These are phyloP conservation scores for Amanita fuliginea DNA, from an alignment of 768 basidiomycete genomes.

Conservation along the genomic window DNA sequence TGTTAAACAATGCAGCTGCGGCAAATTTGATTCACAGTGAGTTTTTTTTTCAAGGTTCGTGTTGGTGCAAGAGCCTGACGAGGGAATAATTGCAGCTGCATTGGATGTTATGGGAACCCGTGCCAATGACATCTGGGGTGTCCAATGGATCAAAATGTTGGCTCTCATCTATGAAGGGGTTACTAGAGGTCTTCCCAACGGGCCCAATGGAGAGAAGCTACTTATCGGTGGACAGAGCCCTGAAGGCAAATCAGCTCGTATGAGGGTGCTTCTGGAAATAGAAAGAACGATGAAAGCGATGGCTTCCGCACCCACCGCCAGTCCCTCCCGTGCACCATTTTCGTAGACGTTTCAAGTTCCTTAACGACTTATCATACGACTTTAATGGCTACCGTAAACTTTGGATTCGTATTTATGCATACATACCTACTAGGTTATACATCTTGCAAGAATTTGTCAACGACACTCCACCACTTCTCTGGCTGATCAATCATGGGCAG, in stretches of 20 bases:
- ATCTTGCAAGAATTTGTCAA: slow-evolving; percentile 16
- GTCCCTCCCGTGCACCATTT: neutral
- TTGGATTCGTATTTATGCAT: neutral
- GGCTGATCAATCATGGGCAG: slow-evolving; percentile 44
- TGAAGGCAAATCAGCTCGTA: slow-evolving; percentile 53
- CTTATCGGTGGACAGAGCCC: slow-evolving; percentile 50
- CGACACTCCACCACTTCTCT: slow-evolving; percentile 24
- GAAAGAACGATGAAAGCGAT: slow-evolving; percentile 3
- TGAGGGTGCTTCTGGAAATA: slow-evolving; percentile 4
- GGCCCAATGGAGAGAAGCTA: slow-evolving; percentile 17
- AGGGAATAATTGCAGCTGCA: slow-evolving; percentile 32
- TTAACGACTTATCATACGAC: neutral
- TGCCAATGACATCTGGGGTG: slow-evolving; percentile 58
- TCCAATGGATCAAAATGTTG: slow-evolving; percentile 69
- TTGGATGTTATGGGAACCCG: slow-evolving; percentile 60
- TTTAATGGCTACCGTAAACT: neutral
- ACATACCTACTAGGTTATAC: neutral
- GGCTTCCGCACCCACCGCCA: no score
- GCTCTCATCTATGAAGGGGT: slow-evolving; percentile 53
- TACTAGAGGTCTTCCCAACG: slow-evolving; percentile 34
- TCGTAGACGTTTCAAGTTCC: neutral
- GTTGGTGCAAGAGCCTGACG: neutral
- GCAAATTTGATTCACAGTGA: slow-evolving; percentile 60
- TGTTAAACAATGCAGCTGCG: slow-evolving; percentile 50
- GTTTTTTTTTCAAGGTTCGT: slow-evolving; percentile 16